phyloP scores from a whole-genome alignment of 139 green algal species.

The Chlorella sp. region DNA sequence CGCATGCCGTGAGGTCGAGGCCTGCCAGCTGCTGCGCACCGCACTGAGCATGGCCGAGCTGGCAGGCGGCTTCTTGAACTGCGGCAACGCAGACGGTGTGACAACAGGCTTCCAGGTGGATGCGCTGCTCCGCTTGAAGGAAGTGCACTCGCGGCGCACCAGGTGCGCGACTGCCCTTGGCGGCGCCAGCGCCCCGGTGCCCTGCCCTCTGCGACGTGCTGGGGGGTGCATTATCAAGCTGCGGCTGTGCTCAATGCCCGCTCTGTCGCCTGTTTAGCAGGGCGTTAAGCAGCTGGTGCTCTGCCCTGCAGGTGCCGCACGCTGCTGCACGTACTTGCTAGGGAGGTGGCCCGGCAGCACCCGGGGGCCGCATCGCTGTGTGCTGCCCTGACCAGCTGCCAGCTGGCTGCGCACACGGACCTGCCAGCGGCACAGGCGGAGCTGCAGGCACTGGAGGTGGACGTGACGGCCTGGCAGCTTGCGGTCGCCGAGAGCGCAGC shows the following conservation, averaged over 20 bases:
- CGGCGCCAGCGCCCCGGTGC: no score
- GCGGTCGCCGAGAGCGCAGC: no score
- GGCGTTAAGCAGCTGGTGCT: not conserved
- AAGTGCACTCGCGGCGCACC: constrained; percentile 40
- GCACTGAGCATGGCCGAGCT: constrained; percentile 23
- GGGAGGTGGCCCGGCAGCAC: constrained; percentile 37
- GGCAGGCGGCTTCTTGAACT: constrained; percentile 66
- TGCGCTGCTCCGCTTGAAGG: constrained; percentile 57
- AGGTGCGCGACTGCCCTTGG: no score
- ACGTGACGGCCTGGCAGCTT: no score
- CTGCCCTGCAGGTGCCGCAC: constrained; percentile 32
- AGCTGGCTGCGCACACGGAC: constrained; percentile 35
- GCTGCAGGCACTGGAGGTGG: constrained; percentile 38
- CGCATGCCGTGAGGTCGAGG: constrained; percentile 50
- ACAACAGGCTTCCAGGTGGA: constrained; percentile 47
- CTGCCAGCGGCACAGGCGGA: constrained; percentile 23
- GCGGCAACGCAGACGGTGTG: constrained; percentile 33
- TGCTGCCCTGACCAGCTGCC: constrained; percentile 34
- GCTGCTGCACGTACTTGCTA: constrained; percentile 67
- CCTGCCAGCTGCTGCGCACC: constrained; percentile 35
- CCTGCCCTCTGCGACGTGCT: no score
- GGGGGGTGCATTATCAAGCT: no score
- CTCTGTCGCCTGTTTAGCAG: not conserved
- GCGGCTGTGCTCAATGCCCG: not conserved
- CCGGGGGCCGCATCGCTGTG: constrained; percentile 30